phyloP scores from a whole-genome alignment of 2,329 filamentous ascomycete genomes.

The Colletotrichum orbiculare region DNA sequence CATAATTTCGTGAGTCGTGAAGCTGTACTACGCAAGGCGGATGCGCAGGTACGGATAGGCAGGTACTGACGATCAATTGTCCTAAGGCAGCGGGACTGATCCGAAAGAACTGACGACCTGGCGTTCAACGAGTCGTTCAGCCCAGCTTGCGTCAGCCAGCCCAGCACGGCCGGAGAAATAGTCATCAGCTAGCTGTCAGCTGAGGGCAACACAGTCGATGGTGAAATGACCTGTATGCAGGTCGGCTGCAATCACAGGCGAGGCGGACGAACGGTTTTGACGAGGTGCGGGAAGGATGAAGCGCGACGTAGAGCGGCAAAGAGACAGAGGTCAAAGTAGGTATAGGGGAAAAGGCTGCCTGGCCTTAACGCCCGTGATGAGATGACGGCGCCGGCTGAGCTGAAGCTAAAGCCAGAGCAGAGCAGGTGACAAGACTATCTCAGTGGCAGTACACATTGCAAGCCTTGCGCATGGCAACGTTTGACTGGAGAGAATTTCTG shows the following conservation, averaged over 20 bases:
- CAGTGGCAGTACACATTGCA: slow-evolving; percentile 2
- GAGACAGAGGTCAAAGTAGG: neutral
- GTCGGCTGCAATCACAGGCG: neutral
- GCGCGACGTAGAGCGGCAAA: slow-evolving; percentile 15
- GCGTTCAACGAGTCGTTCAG: no score
- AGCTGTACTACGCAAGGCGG: no score
- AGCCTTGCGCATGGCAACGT: neutral
- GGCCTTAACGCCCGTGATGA: slow-evolving; percentile 1
- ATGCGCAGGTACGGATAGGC: no score
- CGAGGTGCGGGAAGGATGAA: slow-evolving; percentile 35
- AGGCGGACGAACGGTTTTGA: slow-evolving; percentile 20
- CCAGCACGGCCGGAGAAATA: no score
- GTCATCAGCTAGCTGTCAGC: no score
- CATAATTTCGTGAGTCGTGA: no score
- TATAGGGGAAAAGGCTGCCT: slow-evolving; percentile 11
- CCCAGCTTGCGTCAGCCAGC: no score
- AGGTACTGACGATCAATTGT: no score
- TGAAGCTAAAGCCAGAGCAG: slow-evolving; percentile 3
- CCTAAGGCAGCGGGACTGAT: no score
- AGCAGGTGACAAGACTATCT: neutral
- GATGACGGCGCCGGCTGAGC: neutral
- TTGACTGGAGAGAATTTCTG: slow-evolving; percentile 12
- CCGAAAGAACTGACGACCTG: no score
- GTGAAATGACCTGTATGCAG: no score
- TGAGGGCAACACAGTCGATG: no score